These are phyloP conservation scores for Colletotrichum sp. DNA, from an alignment of 2,329 filamentous ascomycete genomes.

Conservation along the genomic window DNA sequence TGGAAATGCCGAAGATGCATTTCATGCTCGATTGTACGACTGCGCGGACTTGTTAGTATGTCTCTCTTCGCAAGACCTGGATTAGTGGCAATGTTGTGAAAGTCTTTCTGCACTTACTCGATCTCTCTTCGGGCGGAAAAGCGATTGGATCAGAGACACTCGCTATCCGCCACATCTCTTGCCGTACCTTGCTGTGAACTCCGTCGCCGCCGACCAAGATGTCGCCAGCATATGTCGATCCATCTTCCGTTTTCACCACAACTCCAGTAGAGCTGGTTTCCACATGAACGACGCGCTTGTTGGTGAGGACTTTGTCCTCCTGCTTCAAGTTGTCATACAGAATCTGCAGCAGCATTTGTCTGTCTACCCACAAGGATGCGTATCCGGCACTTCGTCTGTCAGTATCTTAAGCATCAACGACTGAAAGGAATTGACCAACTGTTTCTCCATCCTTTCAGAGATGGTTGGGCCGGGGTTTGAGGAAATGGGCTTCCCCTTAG, in stretches of 20 bases:
- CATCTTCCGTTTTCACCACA: constrained; percentile 33
- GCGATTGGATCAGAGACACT: constrained; percentile 25
- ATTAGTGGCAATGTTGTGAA: accelerated
- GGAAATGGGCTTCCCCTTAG: constrained; percentile 21
- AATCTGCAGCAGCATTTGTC: constrained; percentile 36
- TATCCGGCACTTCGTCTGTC: constrained; percentile 27
- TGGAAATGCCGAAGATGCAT: constrained; percentile 44
- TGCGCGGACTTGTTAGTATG: not conserved
- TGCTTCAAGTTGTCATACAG: constrained; percentile 37
- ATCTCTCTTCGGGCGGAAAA: constrained; percentile 24
- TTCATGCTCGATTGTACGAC: constrained; percentile 2
- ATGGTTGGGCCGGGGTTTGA: not conserved
- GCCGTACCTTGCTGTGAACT: constrained; percentile 40
- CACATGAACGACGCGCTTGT: constrained; percentile 11
- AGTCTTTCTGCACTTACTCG: not conserved
- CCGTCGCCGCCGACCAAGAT: constrained; percentile 45
- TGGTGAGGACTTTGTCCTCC: constrained; percentile 25
- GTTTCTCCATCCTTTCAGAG: not conserved
- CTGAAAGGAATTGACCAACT: not conserved
- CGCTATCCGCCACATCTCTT: constrained; percentile 31
- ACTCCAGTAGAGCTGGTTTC: constrained; percentile 21
- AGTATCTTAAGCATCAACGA: not conserved
- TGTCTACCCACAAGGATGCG: constrained; percentile 36
- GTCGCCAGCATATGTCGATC: constrained; percentile 31
- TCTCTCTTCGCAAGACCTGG: not conserved